Base-by-base conservation (phyloP, 169 alveolate species). In the Eimeria maxima region DNA sequence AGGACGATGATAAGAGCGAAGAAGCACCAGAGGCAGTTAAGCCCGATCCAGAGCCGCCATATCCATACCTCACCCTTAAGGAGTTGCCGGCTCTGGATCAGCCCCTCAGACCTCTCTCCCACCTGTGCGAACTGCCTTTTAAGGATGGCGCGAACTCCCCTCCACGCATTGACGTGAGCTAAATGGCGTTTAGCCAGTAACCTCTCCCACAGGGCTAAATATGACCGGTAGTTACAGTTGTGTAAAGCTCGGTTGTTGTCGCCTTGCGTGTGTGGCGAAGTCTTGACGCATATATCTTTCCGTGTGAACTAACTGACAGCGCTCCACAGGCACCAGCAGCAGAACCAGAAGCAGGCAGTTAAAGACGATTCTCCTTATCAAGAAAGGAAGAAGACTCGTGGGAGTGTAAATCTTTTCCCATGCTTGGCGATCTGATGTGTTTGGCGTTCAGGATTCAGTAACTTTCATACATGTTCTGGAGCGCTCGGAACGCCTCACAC, bases 81-180 rank as follows among this genome's bases (percentile, higher is more conserved):
- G 93, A 86, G 76, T 18, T 86, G 60, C 93, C 93, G 50, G 27
- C 80, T 22, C n/a, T 86, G 80, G 93, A 86, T 11, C 29, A 38
- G 44, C 93, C 93, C 38, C 33, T 86, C 27, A 60, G 93, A 47
- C 93, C 76, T 38, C 55, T 63, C 57, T n/a, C 80, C 20, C 60
- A 63, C 63, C 47, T 86, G 65, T 42, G 69, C 24, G 44, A 80
- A 22, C 63, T 86, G 4, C 81, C 81, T 33, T 27, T 86, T 27
- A 63, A 86, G 81, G 65, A 53, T 11, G 60, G 80, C 81, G 63
- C 63, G 45, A 50, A 60, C 14, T 27, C 65, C 29, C 81, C 93
- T 4, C 93, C 93, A 20, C 81, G 44, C 7, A 6, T 63, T 38
- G 93, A 86, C 33, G 93, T 86, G 57, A 86, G 93, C 63, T n/a